Percentiles rank a stretch among this genome's conserved stretches.
These are phyloP conservation scores for Talaromyces atroroseus DNA, from an alignment of 2,329 filamentous ascomycete genomes.

Conservation along the genomic window DNA sequence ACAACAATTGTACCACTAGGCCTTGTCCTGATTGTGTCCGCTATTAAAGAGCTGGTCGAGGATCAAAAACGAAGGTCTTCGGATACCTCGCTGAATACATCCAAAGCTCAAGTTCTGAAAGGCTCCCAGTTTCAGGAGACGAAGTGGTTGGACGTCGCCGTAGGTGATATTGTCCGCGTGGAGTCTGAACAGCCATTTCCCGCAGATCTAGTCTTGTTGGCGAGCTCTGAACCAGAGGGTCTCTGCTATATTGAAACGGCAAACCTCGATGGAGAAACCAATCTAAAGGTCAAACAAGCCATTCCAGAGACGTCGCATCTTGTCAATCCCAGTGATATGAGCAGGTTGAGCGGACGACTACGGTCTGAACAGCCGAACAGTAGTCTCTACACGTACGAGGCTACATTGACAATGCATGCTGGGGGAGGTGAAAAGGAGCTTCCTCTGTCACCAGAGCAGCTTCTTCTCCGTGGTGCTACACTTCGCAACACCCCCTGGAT, in stretches of 20 bases:
- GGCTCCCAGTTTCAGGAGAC: conserved; percentile 80
- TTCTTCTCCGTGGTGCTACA: conserved; percentile 86
- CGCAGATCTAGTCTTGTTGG: conserved; percentile 83
- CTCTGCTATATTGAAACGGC: conserved; percentile 98
- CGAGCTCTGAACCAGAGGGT: conserved; percentile 94
- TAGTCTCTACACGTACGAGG: conserved; percentile 97
- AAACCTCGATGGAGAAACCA: conserved; percentile 95
- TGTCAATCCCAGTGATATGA: conserved; percentile 80
- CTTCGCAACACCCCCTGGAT: conserved; percentile 96
- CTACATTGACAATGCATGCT: conserved; percentile 82
- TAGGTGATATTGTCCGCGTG: conserved; percentile 88
- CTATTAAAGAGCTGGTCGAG: conserved; percentile 88
- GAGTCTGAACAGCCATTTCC: conserved; percentile 94
- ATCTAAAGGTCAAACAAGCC: conserved; percentile 97
- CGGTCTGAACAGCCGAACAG: conserved; percentile 97
- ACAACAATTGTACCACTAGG: conserved; percentile 93
- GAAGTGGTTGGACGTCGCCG: conserved; percentile 88
- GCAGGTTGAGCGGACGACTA: conserved; percentile 76
- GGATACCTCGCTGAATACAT: conserved; percentile 81
- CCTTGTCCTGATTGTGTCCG: conserved; percentile 88
- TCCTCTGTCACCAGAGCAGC: conserved; percentile 82
- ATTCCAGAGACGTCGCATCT: conserved; percentile 85
- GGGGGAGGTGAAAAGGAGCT: conserved; percentile 92
- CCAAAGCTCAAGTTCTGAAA: conserved; percentile 73
- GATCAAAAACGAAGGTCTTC: conserved; percentile 85